These are phyloP conservation scores for Cercophora sp. DNA, from an alignment of 495 filamentous ascomycete genomes.

Conservation along the genomic window DNA sequence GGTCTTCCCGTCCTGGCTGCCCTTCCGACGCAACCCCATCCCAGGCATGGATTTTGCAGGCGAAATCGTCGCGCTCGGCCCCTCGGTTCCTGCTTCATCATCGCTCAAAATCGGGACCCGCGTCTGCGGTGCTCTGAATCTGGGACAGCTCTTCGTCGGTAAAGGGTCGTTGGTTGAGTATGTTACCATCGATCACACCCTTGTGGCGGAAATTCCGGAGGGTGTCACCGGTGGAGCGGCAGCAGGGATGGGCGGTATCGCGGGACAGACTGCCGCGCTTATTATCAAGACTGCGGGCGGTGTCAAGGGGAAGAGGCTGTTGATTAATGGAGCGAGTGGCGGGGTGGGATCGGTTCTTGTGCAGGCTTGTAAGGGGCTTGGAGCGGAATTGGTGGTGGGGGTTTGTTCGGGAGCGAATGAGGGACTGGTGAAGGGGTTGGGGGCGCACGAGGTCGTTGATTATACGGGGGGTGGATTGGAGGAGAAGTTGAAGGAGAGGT, in stretches of 20 bases:
- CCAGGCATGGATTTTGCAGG: constrained; percentile 46
- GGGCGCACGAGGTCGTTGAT: constrained; percentile 38
- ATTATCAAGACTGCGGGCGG: constrained; percentile 16
- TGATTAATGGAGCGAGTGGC: constrained; percentile 44
- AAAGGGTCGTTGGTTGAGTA: constrained; percentile 38
- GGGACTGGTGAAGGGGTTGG: constrained; percentile 31
- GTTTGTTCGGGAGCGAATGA: constrained; percentile 33
- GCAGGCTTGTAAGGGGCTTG: constrained; percentile 33
- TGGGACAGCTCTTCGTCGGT: constrained; percentile 22
- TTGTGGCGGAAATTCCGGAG: constrained; percentile 23
- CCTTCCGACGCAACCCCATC: constrained; percentile 24
- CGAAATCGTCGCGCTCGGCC: constrained; percentile 26
- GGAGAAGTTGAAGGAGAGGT: constrained; percentile 22
- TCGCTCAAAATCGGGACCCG: constrained; percentile 20
- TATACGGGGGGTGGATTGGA: constrained; percentile 30
- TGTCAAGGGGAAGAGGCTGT: constrained; percentile 24
- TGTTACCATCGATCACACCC: constrained; percentile 20
- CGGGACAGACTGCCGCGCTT: constrained; percentile 30
- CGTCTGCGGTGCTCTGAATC: constrained; percentile 31
- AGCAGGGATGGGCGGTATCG: constrained; percentile 33
- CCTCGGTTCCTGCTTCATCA: not conserved
- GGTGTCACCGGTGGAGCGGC: constrained; percentile 17
- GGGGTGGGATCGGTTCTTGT: constrained; percentile 39
- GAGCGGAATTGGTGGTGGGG: constrained; percentile 30
- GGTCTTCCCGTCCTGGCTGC: constrained; percentile 28